Base-by-base conservation (phyloP, 1,284 basidiomycete species). In the Trametes polyzona region DNA sequence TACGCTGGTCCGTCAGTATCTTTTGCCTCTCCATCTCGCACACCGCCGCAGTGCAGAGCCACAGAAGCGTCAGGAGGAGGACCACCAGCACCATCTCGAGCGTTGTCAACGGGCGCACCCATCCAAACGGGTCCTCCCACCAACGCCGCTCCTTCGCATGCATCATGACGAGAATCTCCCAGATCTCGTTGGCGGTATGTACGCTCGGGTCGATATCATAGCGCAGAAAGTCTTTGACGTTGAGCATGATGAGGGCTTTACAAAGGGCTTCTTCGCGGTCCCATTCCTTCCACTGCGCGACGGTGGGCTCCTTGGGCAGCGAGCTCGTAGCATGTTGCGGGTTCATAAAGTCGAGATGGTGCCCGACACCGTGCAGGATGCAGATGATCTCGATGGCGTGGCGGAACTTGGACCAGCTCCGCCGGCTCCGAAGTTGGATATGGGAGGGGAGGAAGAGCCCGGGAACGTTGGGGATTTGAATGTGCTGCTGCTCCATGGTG, bases 401-500 rank as follows among this genome's bases (percentile, higher is more conserved):
- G 41, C 52, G 44, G 50, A 57, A 61, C 50, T 58, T 56, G n/a
- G 33, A 49, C 59, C 52, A 61, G 32, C 58, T 58, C n/a, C 35
- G 43, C 10, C 4, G 49, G 17, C 9, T 56, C 52, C n/a, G n/a
- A 3, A 61, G 53, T 7, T 41, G 59, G 2, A 61, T 30, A 23
- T 52, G 56, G 4, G 43, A 44, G 1, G 55, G 56, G 19, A 61
- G 53, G 41, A 58, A 52, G 4, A 61, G 43, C 6, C 53, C 55
- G 23, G 44, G n/a, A n/a, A n/a, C n/a, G n/a, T n/a, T n/a, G n/a
- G n/a, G 37, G 19, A 40, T 40, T 10, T 40, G 19, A 21, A 40
- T 23, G 37, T 40, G n/a, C 4, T 23, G 19, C 19, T 10, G 21
- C 37, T 23, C 1, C 23, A 21, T 40, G 19, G 19, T 19, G 14